A percentile compares a stretch with the other conserved stretches of the same genome.
These are phyloP conservation scores for Schrenkiella parvula DNA, from an alignment of 345 rosid species.

Conservation along the genomic window DNA sequence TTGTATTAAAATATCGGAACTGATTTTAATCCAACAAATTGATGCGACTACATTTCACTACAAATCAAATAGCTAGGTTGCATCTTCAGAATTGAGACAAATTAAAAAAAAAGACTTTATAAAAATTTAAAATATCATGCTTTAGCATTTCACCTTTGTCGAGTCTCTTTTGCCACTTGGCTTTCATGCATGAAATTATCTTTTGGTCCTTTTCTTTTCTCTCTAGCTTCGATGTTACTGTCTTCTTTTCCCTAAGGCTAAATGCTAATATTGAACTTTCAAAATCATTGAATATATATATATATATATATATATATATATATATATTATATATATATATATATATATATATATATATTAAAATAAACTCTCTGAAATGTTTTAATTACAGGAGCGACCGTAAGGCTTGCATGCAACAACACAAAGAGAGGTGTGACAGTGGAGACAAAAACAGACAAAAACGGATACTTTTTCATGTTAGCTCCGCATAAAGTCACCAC, in stretches of 20 bases:
- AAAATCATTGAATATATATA: background rate
- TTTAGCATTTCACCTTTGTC: background rate
- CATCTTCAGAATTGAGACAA: background rate
- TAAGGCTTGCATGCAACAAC: slow-evolving; percentile 72
- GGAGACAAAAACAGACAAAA: slow-evolving; percentile 56
- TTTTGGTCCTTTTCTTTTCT: background rate
- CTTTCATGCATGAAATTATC: slow-evolving; percentile 7
- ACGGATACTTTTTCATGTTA: slow-evolving; percentile 63
- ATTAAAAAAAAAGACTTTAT: background rate
- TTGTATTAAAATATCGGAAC: background rate
- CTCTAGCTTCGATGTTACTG: background rate
- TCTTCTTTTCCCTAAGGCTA: background rate
- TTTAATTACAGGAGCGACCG: slow-evolving; percentile 50
- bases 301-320: background rate
- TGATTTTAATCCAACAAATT: background rate
- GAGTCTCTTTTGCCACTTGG: slow-evolving; percentile 22
- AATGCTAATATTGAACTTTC: background rate
- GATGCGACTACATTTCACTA: background rate
- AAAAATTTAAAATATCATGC: background rate
- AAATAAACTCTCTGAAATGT: background rate
- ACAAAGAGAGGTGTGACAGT: slow-evolving; percentile 36
- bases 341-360: background rate
- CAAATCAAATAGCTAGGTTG: background rate
- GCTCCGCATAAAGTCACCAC: slow-evolving; percentile 73
- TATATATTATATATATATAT: background rate